Percentiles rank a stretch among this genome's conserved stretches.
Conservation (phyloP, 2,329 filamentous ascomycete species). For the Paecilomyces sp. region DNA sequence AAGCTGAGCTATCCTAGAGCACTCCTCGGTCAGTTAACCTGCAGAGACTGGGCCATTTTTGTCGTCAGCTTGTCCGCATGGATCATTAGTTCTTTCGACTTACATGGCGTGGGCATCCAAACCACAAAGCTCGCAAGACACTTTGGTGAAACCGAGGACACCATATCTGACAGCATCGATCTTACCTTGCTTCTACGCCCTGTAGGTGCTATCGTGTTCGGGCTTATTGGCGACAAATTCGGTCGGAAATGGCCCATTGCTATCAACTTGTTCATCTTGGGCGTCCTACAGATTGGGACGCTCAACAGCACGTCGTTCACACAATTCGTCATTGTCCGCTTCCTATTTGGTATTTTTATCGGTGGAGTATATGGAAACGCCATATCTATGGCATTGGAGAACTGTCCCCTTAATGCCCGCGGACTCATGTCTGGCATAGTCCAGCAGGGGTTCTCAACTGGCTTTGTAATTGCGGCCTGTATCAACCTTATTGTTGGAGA, state of each 20-base stretch:
- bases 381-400: conserved; percentile 70
- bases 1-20: not conserved
- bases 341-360: conserved; percentile 72
- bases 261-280: conserved; percentile 66
- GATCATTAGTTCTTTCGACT: not conserved
- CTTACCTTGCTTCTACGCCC: conserved; percentile 68
- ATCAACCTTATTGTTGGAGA: not conserved
- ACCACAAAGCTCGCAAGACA: not conserved
- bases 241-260: conserved; percentile 78
- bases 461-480: conserved; percentile 66
- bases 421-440: conserved; percentile 77
- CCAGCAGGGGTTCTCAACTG: conserved; percentile 74
- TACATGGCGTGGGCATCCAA: not conserved
- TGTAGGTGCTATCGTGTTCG: conserved; percentile 68
- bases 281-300: conserved; percentile 66
- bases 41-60: not conserved
- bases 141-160: not conserved
- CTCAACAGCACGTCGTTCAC: conserved; percentile 67
- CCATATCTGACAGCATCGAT: not conserved
- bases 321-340: conserved; percentile 67
- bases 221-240: conserved; percentile 69
- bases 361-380: conserved; percentile 74
- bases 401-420: conserved; percentile 61
- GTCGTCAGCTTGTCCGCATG: not conserved
- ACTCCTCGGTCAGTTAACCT: not conserved